Evolutionary conservation across 2,329 filamentous ascomycete species (phyloP).

Genomic region (Cladosporium sp.): DNA sequence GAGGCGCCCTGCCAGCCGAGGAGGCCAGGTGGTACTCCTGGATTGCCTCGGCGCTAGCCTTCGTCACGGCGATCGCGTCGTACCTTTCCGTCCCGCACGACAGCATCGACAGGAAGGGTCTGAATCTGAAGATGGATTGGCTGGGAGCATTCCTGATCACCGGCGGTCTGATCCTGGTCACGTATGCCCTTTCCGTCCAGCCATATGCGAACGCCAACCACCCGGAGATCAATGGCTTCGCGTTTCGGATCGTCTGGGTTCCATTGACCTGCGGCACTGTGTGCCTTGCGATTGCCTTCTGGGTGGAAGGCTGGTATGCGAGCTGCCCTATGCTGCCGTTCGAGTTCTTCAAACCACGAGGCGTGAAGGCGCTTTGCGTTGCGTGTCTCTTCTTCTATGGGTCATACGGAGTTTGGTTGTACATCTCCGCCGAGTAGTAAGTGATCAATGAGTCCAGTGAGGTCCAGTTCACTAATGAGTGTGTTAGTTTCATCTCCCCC

Average conservation of each 20-base stretch:
- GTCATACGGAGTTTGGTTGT: constrained; percentile 37
- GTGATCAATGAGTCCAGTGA: background rate
- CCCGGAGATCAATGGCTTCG: constrained; percentile 28
- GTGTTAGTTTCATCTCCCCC: constrained; percentile 18
- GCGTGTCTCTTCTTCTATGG: constrained; percentile 40
- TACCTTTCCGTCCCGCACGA: constrained; percentile 38
- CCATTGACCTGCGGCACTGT: constrained; percentile 33
- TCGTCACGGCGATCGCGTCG: constrained; percentile 32
- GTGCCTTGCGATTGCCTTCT: constrained; percentile 33
- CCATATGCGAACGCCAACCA: constrained; percentile 28
- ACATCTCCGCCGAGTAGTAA: constrained; percentile 32
- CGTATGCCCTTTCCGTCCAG: constrained; percentile 38
- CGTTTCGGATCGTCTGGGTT: constrained; percentile 30
- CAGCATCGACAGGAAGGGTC: constrained; percentile 31
- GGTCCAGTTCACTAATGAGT: constrained; percentile 12
- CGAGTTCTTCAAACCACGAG: constrained; percentile 37
- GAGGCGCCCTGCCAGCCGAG: constrained; percentile 31
- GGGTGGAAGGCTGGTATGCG: constrained; percentile 38
- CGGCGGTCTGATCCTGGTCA: constrained; percentile 36
- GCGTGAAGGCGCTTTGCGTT: constrained; percentile 35
- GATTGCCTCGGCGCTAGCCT: constrained; percentile 33
- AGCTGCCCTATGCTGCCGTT: constrained; percentile 38
- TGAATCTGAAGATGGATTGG: constrained; percentile 41
- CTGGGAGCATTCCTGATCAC: constrained; percentile 37
- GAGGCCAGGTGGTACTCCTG: constrained; percentile 38